Evolutionary conservation across 164 flowering plant species (phyloP).

Genomic region (Cinnamomum micranthum): DNA sequence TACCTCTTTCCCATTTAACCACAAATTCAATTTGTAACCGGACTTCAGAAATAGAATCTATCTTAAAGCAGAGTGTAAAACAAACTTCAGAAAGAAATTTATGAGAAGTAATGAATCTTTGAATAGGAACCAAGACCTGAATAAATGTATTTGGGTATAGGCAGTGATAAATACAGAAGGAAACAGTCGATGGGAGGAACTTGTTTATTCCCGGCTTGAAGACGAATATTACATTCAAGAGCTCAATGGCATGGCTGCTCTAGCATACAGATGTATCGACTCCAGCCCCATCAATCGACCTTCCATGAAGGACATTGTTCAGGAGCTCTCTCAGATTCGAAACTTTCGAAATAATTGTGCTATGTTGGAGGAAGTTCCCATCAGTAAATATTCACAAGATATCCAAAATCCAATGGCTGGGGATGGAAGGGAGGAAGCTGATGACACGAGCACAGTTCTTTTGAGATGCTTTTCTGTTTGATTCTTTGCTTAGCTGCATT

Average conservation of each 20-base stretch:
- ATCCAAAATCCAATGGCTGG: conserved; percentile 25
- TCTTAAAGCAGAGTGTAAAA: too few relatives aligned
- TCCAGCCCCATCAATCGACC: conserved; percentile 64
- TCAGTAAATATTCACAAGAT: conserved; percentile 47
- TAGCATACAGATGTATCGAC: conserved; percentile 79
- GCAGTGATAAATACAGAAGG: conserved; percentile 81
- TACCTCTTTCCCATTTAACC: too few relatives aligned
- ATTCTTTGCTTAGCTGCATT: neutral
- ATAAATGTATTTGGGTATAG: conserved; percentile 22
- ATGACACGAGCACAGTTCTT: conserved; percentile 31
- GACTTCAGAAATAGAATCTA: too few relatives aligned
- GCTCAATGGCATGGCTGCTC: conserved; percentile 64
- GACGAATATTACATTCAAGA: conserved; percentile 64
- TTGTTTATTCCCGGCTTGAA: conserved; percentile 67
- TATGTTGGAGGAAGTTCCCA: conserved; percentile 39
- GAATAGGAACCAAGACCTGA: too few relatives aligned
- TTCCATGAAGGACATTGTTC: conserved; percentile 81
- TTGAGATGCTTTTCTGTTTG: neutral
- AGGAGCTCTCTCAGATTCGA: conserved; percentile 54
- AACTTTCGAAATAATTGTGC: conserved; percentile 14
- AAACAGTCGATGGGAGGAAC: conserved; percentile 88
- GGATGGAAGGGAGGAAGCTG: conserved; percentile 53
- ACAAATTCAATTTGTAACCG: too few relatives aligned
- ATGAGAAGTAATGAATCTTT: too few relatives aligned
- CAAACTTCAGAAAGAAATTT: too few relatives aligned